Base-by-base conservation (phyloP, 768 basidiomycete species). In the Lactarius indigo region DNA sequence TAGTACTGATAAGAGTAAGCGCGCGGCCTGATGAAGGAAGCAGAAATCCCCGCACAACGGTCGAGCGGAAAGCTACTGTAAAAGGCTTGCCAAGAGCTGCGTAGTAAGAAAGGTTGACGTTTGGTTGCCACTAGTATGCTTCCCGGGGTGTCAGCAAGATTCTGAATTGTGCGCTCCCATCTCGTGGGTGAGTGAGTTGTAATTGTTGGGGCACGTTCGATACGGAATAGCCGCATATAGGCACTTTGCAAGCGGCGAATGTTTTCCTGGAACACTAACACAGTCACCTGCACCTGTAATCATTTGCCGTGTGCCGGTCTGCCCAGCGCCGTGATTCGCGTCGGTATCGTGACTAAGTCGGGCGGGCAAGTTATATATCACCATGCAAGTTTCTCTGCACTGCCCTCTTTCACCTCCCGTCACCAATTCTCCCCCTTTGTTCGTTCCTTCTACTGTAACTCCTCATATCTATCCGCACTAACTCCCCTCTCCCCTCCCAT, bases 271-370 rank as follows among this genome's bases (percentile, higher is more conserved):
- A 35, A 37, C 35, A 37, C 12, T 37, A 12, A 20, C 4, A 20
- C 42, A 20, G 20, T 44, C 5, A 44, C n/a, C 42, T 44, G 44
- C 5, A 44, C n/a, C n/a, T 44, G n/a, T 10, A 20, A 26, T 26
- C 26, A 52, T 52, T 50, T 52, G 50, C 50, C 50, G 50, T 52
- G 50, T 52, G 12, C 50, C 50, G 23, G 55, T 20, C 1, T 31
- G 28, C 54, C 54, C 54, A 55, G 54, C 54, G 54, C 30, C 5
- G 52, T 54, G 52, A 26, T 63, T 55, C 52, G 52, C 57, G 41
- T 57, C 56, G 56, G 57, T 33, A 58, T 37, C 13, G 57, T 37
- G 57, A 35, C 57, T 58, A 37, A 58, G 28, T 56, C 50, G 5
- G 50, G 10, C 50, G 23, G 50, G 18, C 31, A 9, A 31, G 31